Conservation (phyloP, 371 early-diverging fungal genomes). For the Amoeboaphelidium protococcarum region DNA sequence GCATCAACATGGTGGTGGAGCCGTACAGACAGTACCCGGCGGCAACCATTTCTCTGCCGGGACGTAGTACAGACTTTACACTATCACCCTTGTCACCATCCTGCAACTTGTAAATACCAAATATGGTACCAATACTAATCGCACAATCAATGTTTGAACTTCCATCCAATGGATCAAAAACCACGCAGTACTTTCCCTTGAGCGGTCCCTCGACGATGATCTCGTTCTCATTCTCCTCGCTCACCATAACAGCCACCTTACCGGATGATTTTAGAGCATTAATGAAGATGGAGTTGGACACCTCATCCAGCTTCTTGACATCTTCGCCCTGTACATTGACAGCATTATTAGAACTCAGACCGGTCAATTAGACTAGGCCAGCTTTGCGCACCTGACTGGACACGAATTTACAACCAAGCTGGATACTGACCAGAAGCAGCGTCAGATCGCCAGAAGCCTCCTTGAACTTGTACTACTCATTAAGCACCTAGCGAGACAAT, state of each 20-base stretch:
- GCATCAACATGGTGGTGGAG: slow-evolving; percentile 27
- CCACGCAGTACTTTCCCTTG: slow-evolving; percentile 77
- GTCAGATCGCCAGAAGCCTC: slow-evolving; percentile 87
- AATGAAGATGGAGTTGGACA: slow-evolving; percentile 91
- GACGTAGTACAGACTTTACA: slow-evolving; percentile 42
- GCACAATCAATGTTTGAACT: slow-evolving; percentile 92
- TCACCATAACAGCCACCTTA: slow-evolving; percentile 68
- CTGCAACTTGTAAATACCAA: slow-evolving; percentile 68
- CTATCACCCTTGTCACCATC: slow-evolving; percentile 21
- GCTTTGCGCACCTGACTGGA: slow-evolving; percentile 86
- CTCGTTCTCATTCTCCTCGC: slow-evolving; percentile 84
- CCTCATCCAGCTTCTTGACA: slow-evolving; percentile 82
- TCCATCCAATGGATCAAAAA: slow-evolving; percentile 92
- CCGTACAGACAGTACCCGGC: slow-evolving; percentile 96
- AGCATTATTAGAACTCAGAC: slow-evolving; percentile 47
- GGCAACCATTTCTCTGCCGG: slow-evolving; percentile 71
- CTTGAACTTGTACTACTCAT: slow-evolving; percentile 50
- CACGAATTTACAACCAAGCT: slow-evolving; percentile 89
- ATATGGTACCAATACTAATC: slow-evolving; percentile 91
- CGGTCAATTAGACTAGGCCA: slow-evolving; percentile 70
- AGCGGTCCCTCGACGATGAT: slow-evolving; percentile 46
- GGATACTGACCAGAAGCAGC: slow-evolving; percentile 60
- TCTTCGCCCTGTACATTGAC: slow-evolving; percentile 79
- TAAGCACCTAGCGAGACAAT: too few relatives aligned
- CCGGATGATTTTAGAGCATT: slow-evolving; percentile 73